Evolutionary conservation across 495 filamentous ascomycete species (phyloP).

Genomic region (Penicillium crystallinum): DNA sequence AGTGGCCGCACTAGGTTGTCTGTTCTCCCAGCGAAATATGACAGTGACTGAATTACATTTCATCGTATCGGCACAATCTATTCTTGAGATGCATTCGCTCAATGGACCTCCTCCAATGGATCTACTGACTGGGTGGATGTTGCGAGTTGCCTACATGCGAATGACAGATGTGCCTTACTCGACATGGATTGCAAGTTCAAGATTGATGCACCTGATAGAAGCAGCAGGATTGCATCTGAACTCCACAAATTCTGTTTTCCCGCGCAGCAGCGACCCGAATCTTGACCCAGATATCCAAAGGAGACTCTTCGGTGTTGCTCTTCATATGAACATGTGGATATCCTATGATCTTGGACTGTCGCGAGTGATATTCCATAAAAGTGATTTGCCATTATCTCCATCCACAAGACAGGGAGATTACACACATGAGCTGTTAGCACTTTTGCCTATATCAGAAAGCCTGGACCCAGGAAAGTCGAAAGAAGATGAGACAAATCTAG

Average conservation of each 20-base stretch:
- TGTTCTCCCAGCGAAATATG: slow-evolving; percentile 32
- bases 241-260: slow-evolving; percentile 13
- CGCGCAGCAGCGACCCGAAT: slow-evolving; percentile 2
- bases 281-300: slow-evolving; percentile 30
- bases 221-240: slow-evolving; percentile 43
- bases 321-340: slow-evolving; percentile 42
- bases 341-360: slow-evolving; percentile 49
- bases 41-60: slow-evolving; percentile 32
- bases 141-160: slow-evolving; percentile 44
- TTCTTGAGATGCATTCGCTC: slow-evolving; percentile 28
- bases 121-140: slow-evolving; percentile 40
- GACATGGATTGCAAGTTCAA: slow-evolving; percentile 47
- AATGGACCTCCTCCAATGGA: slow-evolving; percentile 23
- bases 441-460: slow-evolving; percentile 32
- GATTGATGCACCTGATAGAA: slow-evolving; percentile 49
- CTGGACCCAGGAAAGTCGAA: slow-evolving; percentile 30
- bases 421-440: slow-evolving; percentile 32
- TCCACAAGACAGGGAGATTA: slow-evolving; percentile 24
- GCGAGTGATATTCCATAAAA: slow-evolving; percentile 29
- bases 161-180: slow-evolving; percentile 42
- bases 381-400: slow-evolving; percentile 19
- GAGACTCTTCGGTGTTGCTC: slow-evolving; percentile 38
- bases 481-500: slow-evolving; percentile 26
- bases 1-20: slow-evolving; percentile 38
- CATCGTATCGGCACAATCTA: slow-evolving; percentile 28